Conservation (phyloP, 768 basidiomycete species). For the Mycena metata region DNA sequence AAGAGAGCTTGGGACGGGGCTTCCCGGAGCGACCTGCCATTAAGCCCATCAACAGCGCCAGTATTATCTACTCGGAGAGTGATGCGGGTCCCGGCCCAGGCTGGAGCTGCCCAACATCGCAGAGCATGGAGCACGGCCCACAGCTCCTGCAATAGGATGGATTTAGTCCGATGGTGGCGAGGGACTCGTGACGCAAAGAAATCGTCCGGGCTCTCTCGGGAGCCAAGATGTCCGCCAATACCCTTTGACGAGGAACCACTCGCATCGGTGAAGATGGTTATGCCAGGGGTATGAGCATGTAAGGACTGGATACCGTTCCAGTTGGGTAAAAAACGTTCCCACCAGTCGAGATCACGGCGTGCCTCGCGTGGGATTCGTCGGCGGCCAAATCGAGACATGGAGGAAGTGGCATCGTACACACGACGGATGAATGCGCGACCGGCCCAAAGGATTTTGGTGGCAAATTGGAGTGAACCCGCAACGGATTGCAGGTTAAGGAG, state of each 20-base stretch:
- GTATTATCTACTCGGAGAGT: not conserved
- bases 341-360: conserved; percentile 4
- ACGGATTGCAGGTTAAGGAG: not conserved
- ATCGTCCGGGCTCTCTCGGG: not conserved
- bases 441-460: not conserved
- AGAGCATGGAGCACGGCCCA: conserved; percentile 17
- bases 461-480: conserved; percentile 2
- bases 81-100: not conserved
- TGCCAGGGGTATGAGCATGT: not conserved
- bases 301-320: conserved; percentile 14
- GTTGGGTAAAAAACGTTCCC: not conserved
- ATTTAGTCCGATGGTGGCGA: not conserved
- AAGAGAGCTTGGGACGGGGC: not conserved
- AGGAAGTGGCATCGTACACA: conserved; percentile 3
- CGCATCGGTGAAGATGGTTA: not conserved
- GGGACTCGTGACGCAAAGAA: not conserved
- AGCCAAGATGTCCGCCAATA: conserved; percentile 4
- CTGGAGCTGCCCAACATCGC: conserved; percentile 1
- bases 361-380: conserved; percentile 5
- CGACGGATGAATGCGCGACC: not conserved
- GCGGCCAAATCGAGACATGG: conserved; percentile 1
- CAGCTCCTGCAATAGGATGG: conserved; percentile 5
- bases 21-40: conserved; percentile 1
- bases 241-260: conserved; percentile 3
- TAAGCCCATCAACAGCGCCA: not conserved